phyloP scores from a whole-genome alignment of 2,329 filamentous ascomycete species.

The Byssochlamys sp. region DNA sequence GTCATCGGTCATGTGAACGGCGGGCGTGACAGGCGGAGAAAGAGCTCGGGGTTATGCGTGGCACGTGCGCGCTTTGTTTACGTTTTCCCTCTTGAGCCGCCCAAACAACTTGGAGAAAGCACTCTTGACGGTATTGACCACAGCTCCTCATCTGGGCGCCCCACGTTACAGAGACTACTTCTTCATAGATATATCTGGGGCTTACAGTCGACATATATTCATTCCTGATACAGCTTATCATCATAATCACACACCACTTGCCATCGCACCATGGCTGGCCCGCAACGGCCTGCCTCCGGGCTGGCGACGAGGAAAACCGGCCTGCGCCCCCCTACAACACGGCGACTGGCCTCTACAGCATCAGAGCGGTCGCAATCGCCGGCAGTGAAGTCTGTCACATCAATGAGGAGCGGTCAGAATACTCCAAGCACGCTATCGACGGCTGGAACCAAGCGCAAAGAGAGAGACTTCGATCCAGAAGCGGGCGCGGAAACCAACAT shows the following conservation, averaged over 20 bases:
- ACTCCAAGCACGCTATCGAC: constrained; percentile 40
- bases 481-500: constrained; percentile 82
- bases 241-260: background rate
- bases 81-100: constrained; percentile 17
- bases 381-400: constrained; percentile 52
- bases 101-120: constrained; percentile 8
- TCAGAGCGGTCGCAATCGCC: constrained; percentile 57
- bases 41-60: constrained; percentile 4
- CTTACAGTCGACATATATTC: background rate
- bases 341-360: constrained; percentile 44
- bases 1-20: constrained; percentile 18
- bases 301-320: constrained; percentile 42
- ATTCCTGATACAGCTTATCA: background rate
- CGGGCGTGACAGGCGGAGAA: constrained; percentile 10
- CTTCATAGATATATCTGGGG: background rate
- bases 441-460: constrained; percentile 68
- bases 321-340: constrained; percentile 39
- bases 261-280: constrained; percentile 42
- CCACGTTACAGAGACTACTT: background rate
- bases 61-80: constrained; percentile 22
- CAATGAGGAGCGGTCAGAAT: constrained; percentile 28
- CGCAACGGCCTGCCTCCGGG: constrained; percentile 41
- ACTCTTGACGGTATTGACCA: constrained; percentile 5
- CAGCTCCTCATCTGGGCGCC: background rate
- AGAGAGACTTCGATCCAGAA: constrained; percentile 68